These are phyloP conservation scores for Puccinia novopanici DNA, from an alignment of 1,284 basidiomycete species.

Conservation along the genomic window DNA sequence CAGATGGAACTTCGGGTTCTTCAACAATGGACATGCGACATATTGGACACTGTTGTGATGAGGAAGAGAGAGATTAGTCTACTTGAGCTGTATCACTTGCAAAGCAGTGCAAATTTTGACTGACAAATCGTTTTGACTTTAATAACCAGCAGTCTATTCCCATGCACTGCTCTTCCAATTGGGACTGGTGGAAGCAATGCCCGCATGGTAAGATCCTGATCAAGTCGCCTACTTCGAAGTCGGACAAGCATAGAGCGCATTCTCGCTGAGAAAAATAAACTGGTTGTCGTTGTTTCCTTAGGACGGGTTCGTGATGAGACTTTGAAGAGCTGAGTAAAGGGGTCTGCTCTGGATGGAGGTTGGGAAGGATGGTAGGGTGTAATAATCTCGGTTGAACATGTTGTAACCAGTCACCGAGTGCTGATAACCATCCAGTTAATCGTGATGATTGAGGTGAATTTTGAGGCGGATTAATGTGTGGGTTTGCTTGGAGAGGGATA, in stretches of 20 bases:
- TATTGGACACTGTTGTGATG: constrained; percentile 72
- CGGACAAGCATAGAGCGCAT: constrained; percentile 84
- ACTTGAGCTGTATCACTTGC: neutral
- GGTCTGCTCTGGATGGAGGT: constrained; percentile 24
- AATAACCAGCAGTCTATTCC: constrained; percentile 79
- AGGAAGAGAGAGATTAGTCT: neutral
- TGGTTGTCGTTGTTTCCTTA: constrained; percentile 14
- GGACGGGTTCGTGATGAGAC: constrained; percentile 24
- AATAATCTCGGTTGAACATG: constrained; percentile 10
- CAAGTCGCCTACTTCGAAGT: constrained; percentile 78
- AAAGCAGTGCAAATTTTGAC: constrained; percentile 57
- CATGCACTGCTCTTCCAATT: constrained; percentile 60
- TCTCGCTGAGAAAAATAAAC: constrained; percentile 62
- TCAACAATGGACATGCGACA: constrained; percentile 61
- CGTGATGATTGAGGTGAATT: constrained; percentile 54
- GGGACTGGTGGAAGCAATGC: constrained; percentile 80
- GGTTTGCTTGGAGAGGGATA: constrained; percentile 53
- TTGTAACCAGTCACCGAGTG: neutral
- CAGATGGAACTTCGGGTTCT: constrained; percentile 13
- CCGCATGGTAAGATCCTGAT: constrained; percentile 86
- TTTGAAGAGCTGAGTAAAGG: neutral
- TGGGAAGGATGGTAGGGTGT: constrained; percentile 53
- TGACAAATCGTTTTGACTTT: constrained; percentile 80
- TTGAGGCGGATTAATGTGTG: constrained; percentile 47
- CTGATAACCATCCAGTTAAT: constrained; percentile 1